Conservation (phyloP, 768 basidiomycete genomes). For the Tricholoma sp. region DNA sequence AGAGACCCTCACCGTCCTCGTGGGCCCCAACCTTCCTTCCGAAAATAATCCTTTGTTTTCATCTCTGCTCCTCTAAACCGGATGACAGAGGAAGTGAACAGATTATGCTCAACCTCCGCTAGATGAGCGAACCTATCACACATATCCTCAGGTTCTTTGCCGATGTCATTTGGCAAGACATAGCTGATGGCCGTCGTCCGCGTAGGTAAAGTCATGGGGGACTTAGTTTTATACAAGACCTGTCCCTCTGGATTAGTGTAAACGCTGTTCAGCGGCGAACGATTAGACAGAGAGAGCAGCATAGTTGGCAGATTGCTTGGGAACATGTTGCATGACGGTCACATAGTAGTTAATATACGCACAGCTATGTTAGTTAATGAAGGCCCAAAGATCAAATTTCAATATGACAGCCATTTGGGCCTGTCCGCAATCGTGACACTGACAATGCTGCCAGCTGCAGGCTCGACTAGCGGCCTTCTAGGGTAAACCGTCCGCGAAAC, state of each 20-base stretch:
- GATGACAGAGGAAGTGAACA: conserved; percentile 8
- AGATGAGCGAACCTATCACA: conserved; percentile 9
- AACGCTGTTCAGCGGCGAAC: conserved; percentile 12
- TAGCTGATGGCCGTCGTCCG: conserved; percentile 6
- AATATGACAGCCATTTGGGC: too few species aligned
- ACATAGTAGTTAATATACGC: too few species aligned
- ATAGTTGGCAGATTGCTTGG: too few species aligned
- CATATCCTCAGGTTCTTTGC: conserved; percentile 1
- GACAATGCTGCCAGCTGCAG: too few species aligned
- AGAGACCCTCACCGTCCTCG: conserved; percentile 12
- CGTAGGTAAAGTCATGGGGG: not conserved
- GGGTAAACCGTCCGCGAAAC: too few species aligned
- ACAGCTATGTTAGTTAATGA: too few species aligned
- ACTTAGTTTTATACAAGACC: conserved; percentile 17
- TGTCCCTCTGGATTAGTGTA: conserved; percentile 19
- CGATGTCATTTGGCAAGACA: conserved; percentile 9
- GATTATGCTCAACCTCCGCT: conserved; percentile 7
- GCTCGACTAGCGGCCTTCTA: too few species aligned
- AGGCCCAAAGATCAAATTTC: too few species aligned
- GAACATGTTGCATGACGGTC: too few species aligned
- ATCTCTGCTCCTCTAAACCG: conserved; percentile 4
- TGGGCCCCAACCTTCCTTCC: conserved; percentile 2
- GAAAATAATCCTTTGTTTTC: conserved; percentile 8
- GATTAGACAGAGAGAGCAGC: not conserved
- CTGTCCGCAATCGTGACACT: too few species aligned